These are phyloP conservation scores for Lactarius sp. DNA, from an alignment of 768 basidiomycete species.

Conservation along the genomic window DNA sequence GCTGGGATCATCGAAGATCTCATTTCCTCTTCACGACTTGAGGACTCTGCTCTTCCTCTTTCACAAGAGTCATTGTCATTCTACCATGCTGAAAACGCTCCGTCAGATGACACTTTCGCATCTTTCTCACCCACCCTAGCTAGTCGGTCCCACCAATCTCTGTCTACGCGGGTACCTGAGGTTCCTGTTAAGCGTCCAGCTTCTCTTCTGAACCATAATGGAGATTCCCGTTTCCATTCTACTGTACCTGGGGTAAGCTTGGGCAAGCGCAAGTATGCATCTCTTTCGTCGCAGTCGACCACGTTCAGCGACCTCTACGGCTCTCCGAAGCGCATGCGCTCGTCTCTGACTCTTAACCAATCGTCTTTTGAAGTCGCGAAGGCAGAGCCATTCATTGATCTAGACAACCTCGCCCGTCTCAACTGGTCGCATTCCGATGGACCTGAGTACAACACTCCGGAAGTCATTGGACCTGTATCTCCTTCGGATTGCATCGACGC, in stretches of 20 bases:
- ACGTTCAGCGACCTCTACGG: slow-evolving; percentile 42
- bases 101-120: not conserved
- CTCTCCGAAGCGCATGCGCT: slow-evolving; percentile 41
- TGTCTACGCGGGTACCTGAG: not conserved
- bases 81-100: not conserved
- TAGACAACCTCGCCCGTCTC: not conserved
- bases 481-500: not conserved
- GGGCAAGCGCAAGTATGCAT: slow-evolving; percentile 17
- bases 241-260: not conserved
- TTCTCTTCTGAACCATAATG: slow-evolving; percentile 10
- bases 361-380: slow-evolving; percentile 29
- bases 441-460: slow-evolving; percentile 3
- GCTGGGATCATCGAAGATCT: not conserved
- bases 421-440: not conserved
- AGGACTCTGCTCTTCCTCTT: not conserved
- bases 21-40: slow-evolving; percentile 1
- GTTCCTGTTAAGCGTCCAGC: slow-evolving; percentile 14
- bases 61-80: not conserved
- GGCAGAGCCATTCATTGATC: slow-evolving; percentile 27
- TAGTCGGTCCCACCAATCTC: not conserved
- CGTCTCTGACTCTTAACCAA: slow-evolving; percentile 40
- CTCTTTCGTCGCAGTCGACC: slow-evolving; percentile 9
- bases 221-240: not conserved
- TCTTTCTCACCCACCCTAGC: not conserved
- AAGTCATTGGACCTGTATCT: not conserved